A percentile compares a stretch with the other conserved stretches of the same genome.
Conservation (phyloP, 768 basidiomycete genomes). For the Boletus tylopilopsis region DNA sequence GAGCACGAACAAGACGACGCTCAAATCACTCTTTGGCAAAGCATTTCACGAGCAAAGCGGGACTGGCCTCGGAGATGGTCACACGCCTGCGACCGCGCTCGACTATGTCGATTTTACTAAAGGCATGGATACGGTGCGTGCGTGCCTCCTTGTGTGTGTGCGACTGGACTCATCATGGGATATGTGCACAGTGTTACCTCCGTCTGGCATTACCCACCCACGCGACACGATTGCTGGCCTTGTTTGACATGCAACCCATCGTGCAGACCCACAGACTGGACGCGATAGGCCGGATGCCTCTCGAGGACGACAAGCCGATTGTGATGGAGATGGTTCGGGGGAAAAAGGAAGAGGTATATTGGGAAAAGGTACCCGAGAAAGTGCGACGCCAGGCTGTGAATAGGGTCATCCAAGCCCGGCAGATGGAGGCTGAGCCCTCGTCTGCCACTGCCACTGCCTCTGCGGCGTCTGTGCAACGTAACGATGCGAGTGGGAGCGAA, state of each 20-base stretch:
- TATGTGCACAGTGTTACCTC: slow-evolving; percentile 58
- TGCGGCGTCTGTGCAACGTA: no score
- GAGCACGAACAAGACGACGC: slow-evolving; percentile 78
- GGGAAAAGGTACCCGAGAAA: slow-evolving; percentile 77
- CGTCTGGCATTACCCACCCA: slow-evolving; percentile 56
- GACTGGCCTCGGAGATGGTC: background rate
- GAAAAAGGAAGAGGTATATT: slow-evolving; percentile 66
- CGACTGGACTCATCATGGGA: background rate
- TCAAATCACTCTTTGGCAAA: slow-evolving; percentile 53
- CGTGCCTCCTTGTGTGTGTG: background rate
- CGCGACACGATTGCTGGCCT: slow-evolving; percentile 40
- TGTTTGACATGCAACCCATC: slow-evolving; percentile 38
- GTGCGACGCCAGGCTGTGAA: slow-evolving; percentile 58
- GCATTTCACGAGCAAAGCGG: slow-evolving; percentile 31
- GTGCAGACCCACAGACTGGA: slow-evolving; percentile 56
- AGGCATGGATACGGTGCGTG: slow-evolving; percentile 64
- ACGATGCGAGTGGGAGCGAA: background rate
- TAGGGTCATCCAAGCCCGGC: slow-evolving; percentile 30
- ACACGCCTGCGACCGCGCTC: slow-evolving; percentile 32
- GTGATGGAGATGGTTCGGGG: slow-evolving; percentile 56
- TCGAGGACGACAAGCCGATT: slow-evolving; percentile 30
- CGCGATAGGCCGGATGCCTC: slow-evolving; percentile 36
- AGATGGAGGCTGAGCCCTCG: background rate
- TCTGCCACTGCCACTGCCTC: no score
- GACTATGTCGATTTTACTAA: slow-evolving; percentile 83